Evolutionary conservation across 495 filamentous ascomycete species (phyloP), one percentile per base, ranked within the genome.

Genomic region (Neurospora sp.): DNA sequence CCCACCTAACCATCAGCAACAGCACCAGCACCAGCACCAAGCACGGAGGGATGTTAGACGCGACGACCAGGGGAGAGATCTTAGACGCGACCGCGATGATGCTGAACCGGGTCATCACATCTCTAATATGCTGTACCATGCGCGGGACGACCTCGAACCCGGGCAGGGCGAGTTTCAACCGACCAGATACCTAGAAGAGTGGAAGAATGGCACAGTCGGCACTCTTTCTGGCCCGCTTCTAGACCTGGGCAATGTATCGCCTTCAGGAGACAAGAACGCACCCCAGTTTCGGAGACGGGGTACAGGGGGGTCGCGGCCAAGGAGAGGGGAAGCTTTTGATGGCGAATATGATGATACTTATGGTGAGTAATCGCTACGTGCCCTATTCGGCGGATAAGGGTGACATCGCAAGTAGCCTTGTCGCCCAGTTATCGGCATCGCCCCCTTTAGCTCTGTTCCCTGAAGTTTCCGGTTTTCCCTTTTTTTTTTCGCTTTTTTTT

Each of bases 141-240:
- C 80, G 37, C 82, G 80, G 54, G 80, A 86, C 46, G 83, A 84
- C 41, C 74, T 83, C 38, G 75, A 75, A 27, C 82, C 84, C 20
- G 84, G 83, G 71, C 79, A 81, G 62, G 83, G 83, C 10, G 78
- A 85, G 23, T 87, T 86, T 76, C 79, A 83, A 62, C 82, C 85
- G 31, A 83, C 84, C 0, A 76, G 76, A 72, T 85, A 85, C 49
- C 78, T 90, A 12, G 84, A 89, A 70, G 89, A 91, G 78, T 91
- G 89, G 89, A 87, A 84, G 77, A 85, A 85, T 70, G 87, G 82
- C 39, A 86, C 85, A 0, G 82, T 86, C 11, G 88, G 87, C 44
- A 81, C 82, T 9, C 77, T 91, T 41, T 81, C 84, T 0, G 86
- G 86, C 39, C 76, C 82, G 11, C 77, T 88, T 44, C 84, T 91